Base-by-base conservation (phyloP, 805 yeast species). In the Nakazawaea laoshanensis region DNA sequence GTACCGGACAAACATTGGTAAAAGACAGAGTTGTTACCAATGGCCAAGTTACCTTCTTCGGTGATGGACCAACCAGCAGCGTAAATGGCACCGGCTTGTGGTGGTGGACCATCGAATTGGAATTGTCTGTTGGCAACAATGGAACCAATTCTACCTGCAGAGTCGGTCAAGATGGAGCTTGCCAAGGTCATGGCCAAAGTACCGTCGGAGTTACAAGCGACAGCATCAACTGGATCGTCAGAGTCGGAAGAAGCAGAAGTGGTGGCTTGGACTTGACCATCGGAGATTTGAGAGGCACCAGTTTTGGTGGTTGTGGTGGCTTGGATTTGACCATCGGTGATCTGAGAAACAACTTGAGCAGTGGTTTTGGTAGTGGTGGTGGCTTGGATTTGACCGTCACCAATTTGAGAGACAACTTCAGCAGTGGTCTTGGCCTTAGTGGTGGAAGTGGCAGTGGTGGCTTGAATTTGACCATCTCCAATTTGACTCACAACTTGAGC, bases 91-190 rank as follows among this genome's bases (percentile, higher is more conserved):
- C 72, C 72, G 37, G 71, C 77, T 58, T 72, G 78, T 39, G 77
- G 77, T 54, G 76, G 76, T 31, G 77, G 77, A 49, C 77, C 77
- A 49, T 72, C 78, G 45, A 72, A 72, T 59, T 72, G 78, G 70
- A 72, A 71, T 57, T 72, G 78, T 59, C 72, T 63, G 69, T 70
- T 70, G 38, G 76, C 74, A 42, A 70, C 77, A 53, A 70, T 70
- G 27, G 76, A 67, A 45, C 77, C 77, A 42, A 70, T 56, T 65
- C 77, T 67, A 39, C 72, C 72, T 32, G 49, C 35, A 19, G 61
- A 40, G 43, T 70, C 77, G n/a, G 53, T 64, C 49, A 71, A 59
- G 33, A 64, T 47, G 33, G 65, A 52, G 29, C 43, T 54, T 27
- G 55, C 46, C 48, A 71, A 60, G 11, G 55, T 49, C 60, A 71